Evolutionary conservation across 257 asterid species (phyloP), one percentile per base, ranked within the genome.

Genomic region (Penstemon newberryi): DNA sequence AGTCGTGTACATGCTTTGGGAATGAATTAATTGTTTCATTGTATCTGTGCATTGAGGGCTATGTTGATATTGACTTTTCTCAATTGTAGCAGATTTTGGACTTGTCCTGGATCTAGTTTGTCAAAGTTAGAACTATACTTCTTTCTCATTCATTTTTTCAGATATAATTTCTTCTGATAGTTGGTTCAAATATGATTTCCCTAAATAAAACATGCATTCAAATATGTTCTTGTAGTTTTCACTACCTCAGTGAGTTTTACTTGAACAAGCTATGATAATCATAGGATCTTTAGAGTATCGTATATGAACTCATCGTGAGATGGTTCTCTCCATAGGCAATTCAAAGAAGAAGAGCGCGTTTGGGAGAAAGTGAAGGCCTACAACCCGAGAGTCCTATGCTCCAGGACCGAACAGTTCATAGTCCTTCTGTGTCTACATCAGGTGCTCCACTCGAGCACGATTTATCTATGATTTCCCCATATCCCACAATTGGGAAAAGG

Each of bases 371-470:
- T 49, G 88, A 81, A 67, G 83, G 85, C 75, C 84, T 67, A 75
- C 82, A 74, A 73, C 75, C 71, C 18, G 88, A 77, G 81, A 79
- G 86, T 67, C 81, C 83, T 72, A 19, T 77, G 47, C 81, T 79
- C 70, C 82, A 69, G 83, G 87, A 80, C 61, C 81, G 64, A 69
- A 53, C 66, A 66, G 84, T 67, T 71, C 80, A 45, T 63, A 78
- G 70, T 79, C 85, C 82, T 67, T 74, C 73, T 25, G 77, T 61
- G 54, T 78, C 84, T 50, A 70, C 85, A 70, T 62, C 85, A 36
- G 79, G 63, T 88, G 87, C 88, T 84, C 90, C 74, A 55, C 87
- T 81, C 55, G 89, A 86, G 87, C 90, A 84, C 25, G 75, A 77
- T 39, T 5, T 69, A 60, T 59, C 85, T 3, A 66, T 61, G 67